These are phyloP conservation scores for Zygoascus flipseniorum DNA, from an alignment of 805 yeast genomes.

Conservation along the genomic window DNA sequence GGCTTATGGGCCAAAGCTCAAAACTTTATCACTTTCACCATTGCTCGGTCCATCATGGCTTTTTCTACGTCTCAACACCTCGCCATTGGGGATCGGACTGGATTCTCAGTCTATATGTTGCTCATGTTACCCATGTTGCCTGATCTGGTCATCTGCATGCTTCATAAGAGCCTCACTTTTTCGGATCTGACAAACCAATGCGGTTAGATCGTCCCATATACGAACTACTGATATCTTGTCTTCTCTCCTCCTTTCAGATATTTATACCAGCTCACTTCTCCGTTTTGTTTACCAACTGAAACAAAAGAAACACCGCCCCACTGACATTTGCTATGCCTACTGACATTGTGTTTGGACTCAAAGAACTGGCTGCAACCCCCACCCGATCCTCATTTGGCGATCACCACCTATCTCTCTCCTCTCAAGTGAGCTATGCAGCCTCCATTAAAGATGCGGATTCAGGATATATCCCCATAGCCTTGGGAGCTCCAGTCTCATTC, in stretches of 20 bases:
- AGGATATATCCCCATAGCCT: neutral
- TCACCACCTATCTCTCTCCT: neutral
- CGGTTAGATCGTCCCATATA: neutral
- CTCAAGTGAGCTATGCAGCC: neutral
- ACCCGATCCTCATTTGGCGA: neutral
- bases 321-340: neutral
- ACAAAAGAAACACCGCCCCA: neutral
- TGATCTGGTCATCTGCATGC: too few relatives aligned
- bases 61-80: too few relatives aligned
- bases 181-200: neutral
- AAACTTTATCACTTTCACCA: too few relatives aligned
- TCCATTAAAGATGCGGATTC: neutral
- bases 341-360: neutral
- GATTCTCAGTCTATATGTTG: too few relatives aligned
- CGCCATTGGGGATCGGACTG: too few relatives aligned
- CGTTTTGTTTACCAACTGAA: neutral
- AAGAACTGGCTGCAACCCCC: neutral
- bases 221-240: neutral
- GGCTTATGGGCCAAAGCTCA: too few relatives aligned
- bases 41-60: too few relatives aligned
- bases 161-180: too few relatives aligned
- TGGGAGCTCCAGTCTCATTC: neutral
- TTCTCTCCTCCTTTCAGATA: neutral
- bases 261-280: neutral
- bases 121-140: too few relatives aligned